Conservation (phyloP, 140 eudicot genomes). For the Bidens hawaiensis region DNA sequence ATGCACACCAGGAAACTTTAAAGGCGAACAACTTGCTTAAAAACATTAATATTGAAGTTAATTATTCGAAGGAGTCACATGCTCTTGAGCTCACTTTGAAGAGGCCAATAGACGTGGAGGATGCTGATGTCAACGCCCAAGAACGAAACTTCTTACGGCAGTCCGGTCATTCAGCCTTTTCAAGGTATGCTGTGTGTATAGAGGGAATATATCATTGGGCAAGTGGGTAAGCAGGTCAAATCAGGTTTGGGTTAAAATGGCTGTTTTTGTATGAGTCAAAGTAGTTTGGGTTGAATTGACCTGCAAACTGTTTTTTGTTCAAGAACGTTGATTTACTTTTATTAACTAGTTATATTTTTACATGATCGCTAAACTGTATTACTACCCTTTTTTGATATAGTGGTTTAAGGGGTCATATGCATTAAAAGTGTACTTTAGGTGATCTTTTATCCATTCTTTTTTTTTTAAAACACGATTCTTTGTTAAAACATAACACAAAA, state of each 20-base stretch:
- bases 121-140: constrained; percentile 27
- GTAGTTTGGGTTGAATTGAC: background rate
- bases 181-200: constrained; percentile 39
- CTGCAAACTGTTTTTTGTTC: background rate
- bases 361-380: background rate
- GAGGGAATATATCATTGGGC: background rate
- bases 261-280: background rate
- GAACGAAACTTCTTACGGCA: constrained; percentile 51
- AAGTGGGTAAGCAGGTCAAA: background rate
- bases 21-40: constrained; percentile 29
- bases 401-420: too few species aligned
- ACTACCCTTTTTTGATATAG: too few species aligned
- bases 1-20: constrained; percentile 27
- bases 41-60: constrained; percentile 22
- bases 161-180: constrained; percentile 65
- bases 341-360: background rate
- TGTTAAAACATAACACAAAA: too few species aligned
- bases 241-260: background rate
- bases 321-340: background rate
- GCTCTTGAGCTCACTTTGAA: constrained; percentile 64
- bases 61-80: constrained; percentile 37
- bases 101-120: constrained; percentile 35
- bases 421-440: too few species aligned
- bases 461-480: too few species aligned
- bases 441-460: too few species aligned